These are phyloP conservation scores for Sporothrix luriei DNA, from an alignment of 2,329 filamentous ascomycete genomes.

Conservation along the genomic window DNA sequence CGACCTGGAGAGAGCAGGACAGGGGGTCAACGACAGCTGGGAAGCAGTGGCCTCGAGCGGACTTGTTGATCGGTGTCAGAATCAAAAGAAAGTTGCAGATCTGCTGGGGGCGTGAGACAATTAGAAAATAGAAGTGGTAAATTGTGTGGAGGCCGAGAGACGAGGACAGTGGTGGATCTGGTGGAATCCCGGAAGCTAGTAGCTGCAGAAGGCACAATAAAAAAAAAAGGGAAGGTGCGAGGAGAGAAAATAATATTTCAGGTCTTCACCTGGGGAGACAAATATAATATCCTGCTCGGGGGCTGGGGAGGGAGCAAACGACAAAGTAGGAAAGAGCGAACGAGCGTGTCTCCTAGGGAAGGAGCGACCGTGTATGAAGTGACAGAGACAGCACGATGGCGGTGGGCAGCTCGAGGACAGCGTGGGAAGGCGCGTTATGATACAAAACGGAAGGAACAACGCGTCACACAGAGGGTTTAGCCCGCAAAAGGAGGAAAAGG, in stretches of 20 bases:
- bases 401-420: background rate
- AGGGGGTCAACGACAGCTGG: background rate
- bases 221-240: background rate
- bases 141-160: background rate
- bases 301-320: background rate
- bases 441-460: slow-evolving; percentile 13
- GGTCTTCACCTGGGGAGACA: background rate
- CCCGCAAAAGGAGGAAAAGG: background rate
- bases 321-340: background rate
- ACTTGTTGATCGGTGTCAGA: background rate
- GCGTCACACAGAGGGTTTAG: background rate
- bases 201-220: background rate
- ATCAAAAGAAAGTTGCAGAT: background rate
- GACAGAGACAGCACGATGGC: background rate
- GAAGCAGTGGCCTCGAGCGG: background rate
- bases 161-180: background rate
- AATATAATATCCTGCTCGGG: background rate
- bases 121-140: too few species aligned
- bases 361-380: slow-evolving; percentile 7
- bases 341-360: background rate
- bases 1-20: background rate
- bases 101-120: background rate
- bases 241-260: background rate
- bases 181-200: background rate
- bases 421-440: background rate